phyloP scores from a whole-genome alignment of 169 alveolate genomes.

The Cryptosporidium meleagridis region DNA sequence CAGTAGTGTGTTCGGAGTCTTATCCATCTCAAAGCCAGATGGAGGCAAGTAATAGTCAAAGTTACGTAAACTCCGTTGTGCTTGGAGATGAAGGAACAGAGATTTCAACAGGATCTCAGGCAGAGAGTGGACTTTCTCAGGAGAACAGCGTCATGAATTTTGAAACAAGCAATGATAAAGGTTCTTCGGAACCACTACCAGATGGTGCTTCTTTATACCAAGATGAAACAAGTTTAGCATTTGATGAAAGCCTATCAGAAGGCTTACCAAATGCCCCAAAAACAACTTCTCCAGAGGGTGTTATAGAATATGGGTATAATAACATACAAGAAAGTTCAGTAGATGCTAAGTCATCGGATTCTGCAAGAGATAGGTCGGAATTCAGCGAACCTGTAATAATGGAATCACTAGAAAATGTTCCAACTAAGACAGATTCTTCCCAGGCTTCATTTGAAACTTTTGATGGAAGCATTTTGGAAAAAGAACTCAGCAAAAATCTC shows the following conservation, averaged over 20 bases:
- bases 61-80: background rate
- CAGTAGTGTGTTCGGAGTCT: background rate
- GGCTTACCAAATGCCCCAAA: background rate
- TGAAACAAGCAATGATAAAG: background rate
- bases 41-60: background rate
- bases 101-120: background rate
- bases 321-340: conserved; percentile 24
- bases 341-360: background rate
- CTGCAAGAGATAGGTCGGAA: conserved; percentile 1
- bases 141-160: background rate
- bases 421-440: background rate
- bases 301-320: conserved; percentile 45
- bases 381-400: conserved; percentile 30
- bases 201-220: conserved; percentile 49
- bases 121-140: background rate
- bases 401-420: conserved; percentile 15
- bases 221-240: conserved; percentile 23
- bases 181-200: conserved; percentile 23
- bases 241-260: background rate
- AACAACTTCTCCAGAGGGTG: conserved; percentile 3
- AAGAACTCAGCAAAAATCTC: background rate
- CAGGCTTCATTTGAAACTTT: background rate
- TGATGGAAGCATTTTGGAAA: conserved; percentile 14
- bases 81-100: conserved; percentile 6
- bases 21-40: background rate